phyloP scores from a whole-genome alignment of 2,329 filamentous ascomycete species.

The Coniella vitis region DNA sequence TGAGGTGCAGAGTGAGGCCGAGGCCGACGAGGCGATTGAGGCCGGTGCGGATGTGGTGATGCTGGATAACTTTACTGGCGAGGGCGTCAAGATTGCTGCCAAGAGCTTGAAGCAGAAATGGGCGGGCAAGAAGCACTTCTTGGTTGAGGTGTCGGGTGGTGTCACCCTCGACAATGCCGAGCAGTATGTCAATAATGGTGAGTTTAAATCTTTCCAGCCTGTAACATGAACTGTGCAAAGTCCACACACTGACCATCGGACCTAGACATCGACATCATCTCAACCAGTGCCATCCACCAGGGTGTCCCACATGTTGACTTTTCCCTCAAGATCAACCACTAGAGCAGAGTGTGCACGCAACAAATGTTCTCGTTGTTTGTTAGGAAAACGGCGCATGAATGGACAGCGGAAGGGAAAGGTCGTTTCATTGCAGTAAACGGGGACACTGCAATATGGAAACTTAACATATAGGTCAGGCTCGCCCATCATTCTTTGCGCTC shows the following conservation, averaged over 20 bases:
- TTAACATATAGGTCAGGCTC: too few relatives aligned
- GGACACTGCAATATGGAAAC: too few relatives aligned
- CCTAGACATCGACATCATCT: constrained; percentile 86
- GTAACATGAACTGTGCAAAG: background rate
- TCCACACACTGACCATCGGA: constrained; percentile 17
- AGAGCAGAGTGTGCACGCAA: too few relatives aligned
- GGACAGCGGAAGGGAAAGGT: too few relatives aligned
- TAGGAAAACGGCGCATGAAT: too few relatives aligned
- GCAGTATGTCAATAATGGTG: constrained; percentile 69
- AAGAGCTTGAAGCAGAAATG: constrained; percentile 71
- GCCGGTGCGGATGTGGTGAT: constrained; percentile 95
- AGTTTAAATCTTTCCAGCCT: constrained; percentile 24
- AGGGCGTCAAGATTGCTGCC: constrained; percentile 70
- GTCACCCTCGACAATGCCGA: constrained; percentile 79
- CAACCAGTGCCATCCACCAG: constrained; percentile 94
- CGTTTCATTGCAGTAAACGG: too few relatives aligned
- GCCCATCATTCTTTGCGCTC: too few relatives aligned
- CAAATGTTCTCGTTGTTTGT: too few relatives aligned
- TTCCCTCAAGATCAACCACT: constrained; percentile 75
- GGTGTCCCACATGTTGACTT: constrained; percentile 92
- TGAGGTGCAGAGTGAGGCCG: constrained; percentile 80
- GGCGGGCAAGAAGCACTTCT: constrained; percentile 64
- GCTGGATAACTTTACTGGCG: constrained; percentile 89
- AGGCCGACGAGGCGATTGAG: constrained; percentile 84
- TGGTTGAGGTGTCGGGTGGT: constrained; percentile 90